Percentiles rank a stretch among this genome's conserved stretches.
These are phyloP conservation scores for Boletus coccyginus DNA, from an alignment of 768 basidiomycete genomes.

Conservation along the genomic window DNA sequence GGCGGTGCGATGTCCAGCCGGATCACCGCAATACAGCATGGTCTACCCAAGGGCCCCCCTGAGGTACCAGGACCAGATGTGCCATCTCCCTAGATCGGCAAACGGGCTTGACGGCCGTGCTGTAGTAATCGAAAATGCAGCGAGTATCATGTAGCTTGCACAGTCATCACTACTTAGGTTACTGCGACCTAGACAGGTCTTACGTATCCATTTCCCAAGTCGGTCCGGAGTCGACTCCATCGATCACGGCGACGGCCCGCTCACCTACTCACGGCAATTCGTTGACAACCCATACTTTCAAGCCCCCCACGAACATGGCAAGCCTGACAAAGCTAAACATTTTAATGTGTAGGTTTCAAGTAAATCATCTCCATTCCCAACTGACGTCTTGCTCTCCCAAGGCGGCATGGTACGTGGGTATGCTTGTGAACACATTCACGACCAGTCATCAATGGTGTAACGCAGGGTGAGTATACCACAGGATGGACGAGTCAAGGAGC, in stretches of 20 bases:
- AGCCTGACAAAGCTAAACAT: slow-evolving; percentile 57
- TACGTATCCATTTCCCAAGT: not conserved
- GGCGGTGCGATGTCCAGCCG: slow-evolving; percentile 18
- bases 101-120: not conserved
- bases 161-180: no score
- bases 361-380: not conserved
- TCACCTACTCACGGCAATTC: not conserved
- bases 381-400: slow-evolving; percentile 22
- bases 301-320: slow-evolving; percentile 34
- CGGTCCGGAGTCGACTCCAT: not conserved
- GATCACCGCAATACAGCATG: slow-evolving; percentile 10
- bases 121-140: not conserved
- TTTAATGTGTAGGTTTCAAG: slow-evolving; percentile 65
- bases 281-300: not conserved
- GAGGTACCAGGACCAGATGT: slow-evolving; percentile 5
- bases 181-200: no score
- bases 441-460: not conserved
- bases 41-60: not conserved
- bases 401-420: slow-evolving; percentile 43
- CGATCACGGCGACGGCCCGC: not conserved
- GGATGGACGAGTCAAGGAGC: slow-evolving; percentile 93
- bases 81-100: not conserved
- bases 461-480: slow-evolving; percentile 86
- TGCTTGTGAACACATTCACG: not conserved
- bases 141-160: no score